Evolutionary conservation across 257 asterid species (phyloP), one percentile per base, ranked within the genome.

Genomic region (Fraxinus quadrangulata): DNA sequence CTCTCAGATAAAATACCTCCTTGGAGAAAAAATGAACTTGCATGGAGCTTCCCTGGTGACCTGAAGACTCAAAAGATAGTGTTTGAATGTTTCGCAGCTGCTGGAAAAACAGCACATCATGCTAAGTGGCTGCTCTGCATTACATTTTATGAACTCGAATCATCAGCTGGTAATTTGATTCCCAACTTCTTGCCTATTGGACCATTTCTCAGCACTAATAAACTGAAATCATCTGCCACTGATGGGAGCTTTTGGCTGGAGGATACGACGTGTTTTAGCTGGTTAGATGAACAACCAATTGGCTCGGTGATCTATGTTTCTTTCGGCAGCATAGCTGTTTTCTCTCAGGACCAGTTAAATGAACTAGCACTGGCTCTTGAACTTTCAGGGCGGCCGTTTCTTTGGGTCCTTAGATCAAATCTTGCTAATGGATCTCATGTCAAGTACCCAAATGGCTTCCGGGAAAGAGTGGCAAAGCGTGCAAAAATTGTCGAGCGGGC

Each of bases 361-460:
- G 92, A 88, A 26, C 72, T 86, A 23, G 92, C 90, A 16, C 31
- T 77, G 2, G 92, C 86, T 54, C 90, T 86, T 49, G 87, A 86
- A 79, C 79, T 79, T 3, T 47, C 56, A 16, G 56, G 19, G 19
- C 56, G 56, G 3, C 56, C 56, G 4, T 47, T 47, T 47, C 3
- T 47, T 3, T 47, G 4, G 56, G 56, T 47, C 0, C n/a, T 47
- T 12, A 11, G 19, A 16, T 47, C 56, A 16, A 47, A 47, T 17
- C 56, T 47, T 12, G 19, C 19, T 3, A 47, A 47, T 47, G 56
- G 19, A 16, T 47, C 19, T 2, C 2, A 16, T 11, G 17, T 47
- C 56, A 47, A 47, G 56, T 47, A 47, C 47, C 63, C 75, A 1
- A 51, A 71, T 33, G 75, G 75, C 34, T 71, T 71, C 24, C 54